These are phyloP conservation scores for Phanerochaete sordida DNA, from an alignment of 768 basidiomycete species.

Conservation along the genomic window DNA sequence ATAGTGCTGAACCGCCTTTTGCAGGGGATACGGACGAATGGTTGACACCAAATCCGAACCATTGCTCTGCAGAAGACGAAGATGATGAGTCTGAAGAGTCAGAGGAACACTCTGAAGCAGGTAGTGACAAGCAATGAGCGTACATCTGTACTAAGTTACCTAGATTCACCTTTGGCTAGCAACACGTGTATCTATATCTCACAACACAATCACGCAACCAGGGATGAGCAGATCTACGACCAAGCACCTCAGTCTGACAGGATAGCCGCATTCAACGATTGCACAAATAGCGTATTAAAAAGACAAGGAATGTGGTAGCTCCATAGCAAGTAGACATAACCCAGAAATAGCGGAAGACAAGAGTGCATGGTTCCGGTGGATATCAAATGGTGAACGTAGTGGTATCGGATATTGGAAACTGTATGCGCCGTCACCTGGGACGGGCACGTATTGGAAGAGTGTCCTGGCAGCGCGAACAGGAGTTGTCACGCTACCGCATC, in stretches of 20 bases:
- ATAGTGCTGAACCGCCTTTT: too few species aligned
- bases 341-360: conserved; percentile 3
- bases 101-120: too few species aligned
- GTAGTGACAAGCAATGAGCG: too few species aligned
- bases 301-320: conserved; percentile 13
- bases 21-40: conserved; percentile 10
- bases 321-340: not conserved
- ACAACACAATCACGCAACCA: not conserved
- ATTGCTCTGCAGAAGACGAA: conserved; percentile 10
- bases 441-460: not conserved
- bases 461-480: not conserved
- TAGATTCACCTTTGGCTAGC: too few species aligned
- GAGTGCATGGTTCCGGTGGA: conserved; percentile 4
- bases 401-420: not conserved
- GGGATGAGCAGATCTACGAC: too few species aligned
- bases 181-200: too few species aligned
- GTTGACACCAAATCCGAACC: conserved; percentile 7
- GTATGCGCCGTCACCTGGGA: not conserved
- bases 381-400: not conserved
- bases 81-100: conserved; percentile 34
- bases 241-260: not conserved
- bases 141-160: too few species aligned
- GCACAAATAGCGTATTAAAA: not conserved
- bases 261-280: not conserved
- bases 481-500: conserved; percentile 68